Conservation (phyloP, 768 basidiomycete species). For the Gautieria morchelliformis region DNA sequence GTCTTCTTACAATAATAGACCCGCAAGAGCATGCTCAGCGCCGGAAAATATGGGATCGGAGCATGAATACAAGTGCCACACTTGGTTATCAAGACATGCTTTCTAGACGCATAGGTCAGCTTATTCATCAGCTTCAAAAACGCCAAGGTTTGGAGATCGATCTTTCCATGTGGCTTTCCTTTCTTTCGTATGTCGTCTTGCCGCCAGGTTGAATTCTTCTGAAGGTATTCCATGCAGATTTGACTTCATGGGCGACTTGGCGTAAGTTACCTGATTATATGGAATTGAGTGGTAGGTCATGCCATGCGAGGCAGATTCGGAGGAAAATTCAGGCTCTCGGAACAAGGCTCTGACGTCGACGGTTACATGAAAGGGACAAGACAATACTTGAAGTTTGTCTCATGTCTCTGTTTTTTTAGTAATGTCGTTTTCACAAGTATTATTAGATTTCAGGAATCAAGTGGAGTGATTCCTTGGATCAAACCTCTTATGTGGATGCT, state of each 20-base stretch:
- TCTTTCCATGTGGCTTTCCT: not conserved
- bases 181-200: constrained; percentile 1
- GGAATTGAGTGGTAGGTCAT: not conserved
- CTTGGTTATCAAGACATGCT: constrained; percentile 37
- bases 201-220: too few relatives aligned
- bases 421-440: constrained; percentile 30
- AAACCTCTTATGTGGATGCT: constrained; percentile 24
- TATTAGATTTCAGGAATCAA: constrained; percentile 7
- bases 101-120: constrained; percentile 27
- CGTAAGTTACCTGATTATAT: constrained; percentile 16
- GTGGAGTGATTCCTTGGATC: constrained; percentile 29
- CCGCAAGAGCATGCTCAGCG: constrained; percentile 35
- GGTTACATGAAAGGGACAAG: constrained; percentile 36
- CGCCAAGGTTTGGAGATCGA: not conserved
- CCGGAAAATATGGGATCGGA: constrained; percentile 41
- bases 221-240: constrained; percentile 15
- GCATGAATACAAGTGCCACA: constrained; percentile 34
- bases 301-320: constrained; percentile 22
- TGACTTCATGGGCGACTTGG: constrained; percentile 32
- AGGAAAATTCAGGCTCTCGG: constrained; percentile 29
- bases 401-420: constrained; percentile 24
- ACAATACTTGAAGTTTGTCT: constrained; percentile 13
- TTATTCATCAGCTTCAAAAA: constrained; percentile 27
- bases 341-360: constrained; percentile 28
- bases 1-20: constrained; percentile 10